phyloP scores from a whole-genome alignment of 495 filamentous ascomycete genomes.

The Tuber borchii region DNA sequence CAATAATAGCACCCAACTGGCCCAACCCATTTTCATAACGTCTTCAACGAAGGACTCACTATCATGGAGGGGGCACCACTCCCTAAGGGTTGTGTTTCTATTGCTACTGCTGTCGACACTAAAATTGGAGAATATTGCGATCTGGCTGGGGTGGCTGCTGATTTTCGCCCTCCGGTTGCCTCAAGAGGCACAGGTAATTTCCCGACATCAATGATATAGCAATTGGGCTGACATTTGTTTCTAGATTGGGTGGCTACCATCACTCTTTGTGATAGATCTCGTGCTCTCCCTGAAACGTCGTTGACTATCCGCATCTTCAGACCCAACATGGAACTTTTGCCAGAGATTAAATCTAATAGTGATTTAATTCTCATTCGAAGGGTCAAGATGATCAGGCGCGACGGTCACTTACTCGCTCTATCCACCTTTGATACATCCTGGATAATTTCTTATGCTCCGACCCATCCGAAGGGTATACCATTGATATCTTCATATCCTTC shows the following conservation, averaged over 20 bases:
- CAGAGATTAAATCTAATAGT: slow-evolving; percentile 23
- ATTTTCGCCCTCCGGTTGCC: slow-evolving; percentile 23
- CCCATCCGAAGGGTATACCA: slow-evolving; percentile 3
- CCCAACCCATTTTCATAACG: neutral
- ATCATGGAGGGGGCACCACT: neutral
- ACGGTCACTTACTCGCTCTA: slow-evolving; percentile 12
- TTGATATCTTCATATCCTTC: slow-evolving; percentile 11
- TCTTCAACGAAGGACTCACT: neutral
- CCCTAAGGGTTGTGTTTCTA: neutral
- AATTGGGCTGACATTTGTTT: neutral
- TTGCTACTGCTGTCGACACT: neutral
- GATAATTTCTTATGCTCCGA: slow-evolving; percentile 20
- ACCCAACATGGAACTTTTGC: slow-evolving; percentile 20
- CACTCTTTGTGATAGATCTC: slow-evolving; percentile 34
- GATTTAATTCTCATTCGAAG: slow-evolving; percentile 31
- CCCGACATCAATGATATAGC: neutral
- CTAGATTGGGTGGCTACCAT: slow-evolving; percentile 33
- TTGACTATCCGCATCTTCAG: slow-evolving; percentile 28
- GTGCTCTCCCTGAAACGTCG: slow-evolving; percentile 9
- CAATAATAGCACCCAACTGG: neutral
- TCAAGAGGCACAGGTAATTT: slow-evolving; percentile 24
- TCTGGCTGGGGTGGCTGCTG: slow-evolving; percentile 21
- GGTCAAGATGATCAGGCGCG: slow-evolving; percentile 16
- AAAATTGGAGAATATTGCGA: slow-evolving; percentile 7
- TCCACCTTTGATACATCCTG: slow-evolving; percentile 14